Conservation (phyloP, 192 early-diverging fungal species). For the Coemansia sp. region DNA sequence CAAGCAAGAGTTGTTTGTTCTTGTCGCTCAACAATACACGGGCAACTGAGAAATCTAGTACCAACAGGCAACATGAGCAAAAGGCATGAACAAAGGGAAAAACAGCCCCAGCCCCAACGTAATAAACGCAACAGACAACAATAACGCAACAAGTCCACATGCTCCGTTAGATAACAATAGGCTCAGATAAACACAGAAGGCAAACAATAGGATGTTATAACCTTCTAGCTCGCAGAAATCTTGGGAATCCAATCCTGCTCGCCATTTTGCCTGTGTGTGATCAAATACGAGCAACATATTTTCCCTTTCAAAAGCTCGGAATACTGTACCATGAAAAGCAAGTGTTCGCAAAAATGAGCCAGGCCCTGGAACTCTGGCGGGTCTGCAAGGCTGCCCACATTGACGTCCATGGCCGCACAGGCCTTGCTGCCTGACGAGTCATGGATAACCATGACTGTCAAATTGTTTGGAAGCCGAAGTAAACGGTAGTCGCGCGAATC, state of each 20-base stretch:
- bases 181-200: neutral
- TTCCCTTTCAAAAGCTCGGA: neutral
- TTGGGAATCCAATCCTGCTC: neutral
- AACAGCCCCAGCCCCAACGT: neutral
- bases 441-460: conserved; percentile 65
- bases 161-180: neutral
- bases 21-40: neutral
- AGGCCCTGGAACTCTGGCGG: conserved; percentile 69
- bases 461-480: conserved; percentile 59
- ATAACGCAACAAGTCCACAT: neutral
- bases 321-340: conserved; percentile 65
- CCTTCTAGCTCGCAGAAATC: neutral
- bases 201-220: neutral
- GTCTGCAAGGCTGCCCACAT: conserved; percentile 71
- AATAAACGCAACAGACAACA: neutral
- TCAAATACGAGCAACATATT: neutral
- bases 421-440: conserved; percentile 62
- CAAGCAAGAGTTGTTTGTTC: neutral
- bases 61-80: neutral
- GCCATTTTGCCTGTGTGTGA: neutral
- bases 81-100: neutral
- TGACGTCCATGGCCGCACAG: conserved; percentile 66
- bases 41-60: neutral
- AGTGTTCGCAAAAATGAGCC: conserved; percentile 80
- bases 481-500: conserved; percentile 67